Base-by-base conservation (phyloP, 148 eudicot genomes). In the Tetragonia tetragonoides region DNA sequence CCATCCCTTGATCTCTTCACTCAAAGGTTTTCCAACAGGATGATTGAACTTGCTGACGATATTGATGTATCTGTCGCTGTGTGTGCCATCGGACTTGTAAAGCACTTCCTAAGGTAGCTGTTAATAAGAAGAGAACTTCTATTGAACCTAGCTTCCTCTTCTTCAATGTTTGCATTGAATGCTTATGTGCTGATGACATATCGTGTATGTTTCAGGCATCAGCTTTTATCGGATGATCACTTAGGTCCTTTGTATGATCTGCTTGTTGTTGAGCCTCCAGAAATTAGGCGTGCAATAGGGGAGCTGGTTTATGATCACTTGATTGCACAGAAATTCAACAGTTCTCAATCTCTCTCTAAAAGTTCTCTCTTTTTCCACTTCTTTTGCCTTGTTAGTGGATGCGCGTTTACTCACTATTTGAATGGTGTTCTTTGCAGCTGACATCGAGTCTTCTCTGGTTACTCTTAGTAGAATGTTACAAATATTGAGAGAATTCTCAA, bases 11-110 rank as follows among this genome's bases (percentile, higher is more conserved):
- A 90, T 68, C 97, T 95, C 66, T 95, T 95, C 84, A 95, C 97
- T 7, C 93, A 95, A 67, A 88, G 99, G 81, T 95, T 95, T 84
- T 85, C 94, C 62, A 91, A 84, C 72, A 86, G 99, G 81, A 93
- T 95, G 97, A 87, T 95, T 78, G 99, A 95, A 77, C 97, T 95
- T 79, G 99, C 99, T 74, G 99, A 95, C 85, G 99, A 95, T 81
- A 82, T 87, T 83, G 99, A 95, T 78, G 89, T 91, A 75, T 86
- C 99, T 40, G 99, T 95, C 44, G 96, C 99, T 81, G 97, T 95
- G 74, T 91, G 93, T 80, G 93, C 93, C 75, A 91, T 95, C 67
- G 97, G 97, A 68, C 97, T 95, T 78, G 91, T 93, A 66, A 95
- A 91, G 81, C 97, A 93, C 69, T 85, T 95, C 60, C 84, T 93